A percentile compares a stretch with the other conserved stretches of the same genome.
phyloP scores from a whole-genome alignment of 2,329 filamentous ascomycete species.

The Aspergillus costaricaensis region DNA sequence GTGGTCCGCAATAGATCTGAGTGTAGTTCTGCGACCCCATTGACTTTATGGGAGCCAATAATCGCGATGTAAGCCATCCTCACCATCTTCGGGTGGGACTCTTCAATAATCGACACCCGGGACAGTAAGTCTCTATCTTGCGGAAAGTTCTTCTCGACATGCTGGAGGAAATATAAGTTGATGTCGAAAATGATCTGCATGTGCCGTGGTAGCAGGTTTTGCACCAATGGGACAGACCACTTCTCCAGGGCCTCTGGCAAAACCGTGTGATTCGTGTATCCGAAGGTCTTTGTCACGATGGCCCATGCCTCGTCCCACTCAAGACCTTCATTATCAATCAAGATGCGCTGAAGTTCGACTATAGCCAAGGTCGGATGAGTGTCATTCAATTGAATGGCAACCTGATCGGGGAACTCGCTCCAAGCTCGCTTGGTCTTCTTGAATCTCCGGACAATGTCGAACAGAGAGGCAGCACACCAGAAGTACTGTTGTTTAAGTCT shows the following conservation, averaged over 20 bases:
- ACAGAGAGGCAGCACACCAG: constrained; percentile 95
- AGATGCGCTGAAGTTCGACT: constrained; percentile 90
- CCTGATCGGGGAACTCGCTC: constrained; percentile 89
- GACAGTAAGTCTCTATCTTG: constrained; percentile 81
- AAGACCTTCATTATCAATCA: constrained; percentile 84
- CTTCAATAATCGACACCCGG: constrained; percentile 95
- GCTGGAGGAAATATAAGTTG: constrained; percentile 90
- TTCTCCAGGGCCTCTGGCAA: constrained; percentile 96
- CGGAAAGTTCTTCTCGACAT: constrained; percentile 86
- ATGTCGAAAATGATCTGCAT: constrained; percentile 98
- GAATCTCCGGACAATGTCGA: constrained; percentile 95
- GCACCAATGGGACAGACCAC: constrained; percentile 91
- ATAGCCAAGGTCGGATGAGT: constrained; percentile 96
- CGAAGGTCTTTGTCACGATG: constrained; percentile 77
- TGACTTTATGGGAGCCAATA: constrained; percentile 98
- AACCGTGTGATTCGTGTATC: constrained; percentile 98
- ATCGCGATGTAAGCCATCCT: constrained; percentile 95
- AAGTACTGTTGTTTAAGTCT: constrained; percentile 99
- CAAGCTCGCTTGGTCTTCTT: constrained; percentile 93
- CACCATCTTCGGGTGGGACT: constrained; percentile 95
- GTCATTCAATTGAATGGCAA: constrained; percentile 97
- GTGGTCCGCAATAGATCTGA: constrained; percentile 98
- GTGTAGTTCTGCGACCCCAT: constrained; percentile 95
- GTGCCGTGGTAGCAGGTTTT: constrained; percentile 90
- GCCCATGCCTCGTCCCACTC: constrained; percentile 92